Conservation (phyloP, 1,284 basidiomycete species). For the Anthracocystis walkeri region DNA sequence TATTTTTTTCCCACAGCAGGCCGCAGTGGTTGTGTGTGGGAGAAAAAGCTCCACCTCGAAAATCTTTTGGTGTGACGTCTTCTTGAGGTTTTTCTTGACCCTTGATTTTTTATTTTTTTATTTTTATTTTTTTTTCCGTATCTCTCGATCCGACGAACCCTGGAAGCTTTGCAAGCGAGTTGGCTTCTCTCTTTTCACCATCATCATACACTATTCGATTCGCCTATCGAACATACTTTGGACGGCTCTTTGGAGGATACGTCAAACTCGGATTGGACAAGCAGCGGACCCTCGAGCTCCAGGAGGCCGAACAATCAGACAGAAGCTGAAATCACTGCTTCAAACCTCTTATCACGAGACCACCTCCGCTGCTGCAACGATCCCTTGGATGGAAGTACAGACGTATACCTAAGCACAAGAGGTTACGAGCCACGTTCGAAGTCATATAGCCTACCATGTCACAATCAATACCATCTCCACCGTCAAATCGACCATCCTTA, state of each 20-base stretch:
- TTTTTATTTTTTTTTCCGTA: background rate
- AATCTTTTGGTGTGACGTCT: conserved; percentile 12
- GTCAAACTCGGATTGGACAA: background rate
- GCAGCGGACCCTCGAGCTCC: background rate
- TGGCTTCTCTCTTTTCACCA: background rate
- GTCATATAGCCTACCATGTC: conserved; percentile 9
- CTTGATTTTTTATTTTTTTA: too few species aligned
- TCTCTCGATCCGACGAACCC: background rate
- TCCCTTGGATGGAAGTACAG: background rate
- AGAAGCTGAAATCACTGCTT: background rate
- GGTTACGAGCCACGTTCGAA: background rate
- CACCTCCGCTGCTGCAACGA: background rate
- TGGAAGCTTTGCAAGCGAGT: background rate
- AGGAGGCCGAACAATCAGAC: background rate
- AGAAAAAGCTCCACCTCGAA: conserved; percentile 2
- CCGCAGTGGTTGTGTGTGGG: background rate
- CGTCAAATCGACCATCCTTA: conserved; percentile 2
- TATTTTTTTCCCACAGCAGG: background rate
- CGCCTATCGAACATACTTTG: background rate
- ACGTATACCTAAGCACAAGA: background rate
- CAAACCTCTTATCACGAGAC: conserved; percentile 1
- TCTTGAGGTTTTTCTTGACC: background rate
- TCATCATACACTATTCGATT: background rate
- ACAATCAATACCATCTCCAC: conserved; percentile 15
- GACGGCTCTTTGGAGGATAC: background rate